Evolutionary conservation across 164 flowering plant genomes (phyloP), one percentile per base, ranked within the genome.

Genomic region (Akebia trifoliata): DNA sequence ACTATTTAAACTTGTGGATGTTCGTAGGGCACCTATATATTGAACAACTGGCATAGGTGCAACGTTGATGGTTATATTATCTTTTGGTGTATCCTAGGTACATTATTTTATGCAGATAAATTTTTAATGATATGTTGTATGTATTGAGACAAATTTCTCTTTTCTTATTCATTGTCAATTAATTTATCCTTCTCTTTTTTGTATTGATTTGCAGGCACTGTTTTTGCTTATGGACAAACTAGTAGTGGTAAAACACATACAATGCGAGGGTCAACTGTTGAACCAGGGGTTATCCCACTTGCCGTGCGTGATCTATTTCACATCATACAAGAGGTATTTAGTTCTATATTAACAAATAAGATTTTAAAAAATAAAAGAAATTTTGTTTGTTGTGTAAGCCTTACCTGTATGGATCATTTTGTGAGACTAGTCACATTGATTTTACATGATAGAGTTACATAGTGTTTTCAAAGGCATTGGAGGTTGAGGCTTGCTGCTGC

Each of bases 151-250:
- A n/a, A 15, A 42, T 42, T 15, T 51, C 28, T 14, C 2, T 11
- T 22, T 4, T 6, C 1, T 30, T 25, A n/a, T 15, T n/a, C n/a
- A 36, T n/a, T 32, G 5, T 28, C 17, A 40, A 12, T 57, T 46
- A 32, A 15, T 43, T 1, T 50, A 12, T 49, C 26, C 17, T 17
- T 28, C 37, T 50, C 20, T 30, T 25, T 2, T 32, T 1, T 20
- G 50, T 21, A 24, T 12, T 50, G 34, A 1, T 32, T 49, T 64
- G 8, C 51, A 90, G 98, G 97, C 2, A 93, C 97, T 56, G 97
- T 87, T 26, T 90, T 93, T 73, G 99, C 99, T 35, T 93, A 93
- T 73, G 99, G 99, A 47, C 99, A 93, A 72, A 93, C 99, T 1
- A 93, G 78, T 47, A 93, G 99, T 72, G 99, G 99, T 17, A 93